These are phyloP conservation scores for Aureobasidium sp. DNA, from an alignment of 2,329 filamentous ascomycete genomes.

Conservation along the genomic window DNA sequence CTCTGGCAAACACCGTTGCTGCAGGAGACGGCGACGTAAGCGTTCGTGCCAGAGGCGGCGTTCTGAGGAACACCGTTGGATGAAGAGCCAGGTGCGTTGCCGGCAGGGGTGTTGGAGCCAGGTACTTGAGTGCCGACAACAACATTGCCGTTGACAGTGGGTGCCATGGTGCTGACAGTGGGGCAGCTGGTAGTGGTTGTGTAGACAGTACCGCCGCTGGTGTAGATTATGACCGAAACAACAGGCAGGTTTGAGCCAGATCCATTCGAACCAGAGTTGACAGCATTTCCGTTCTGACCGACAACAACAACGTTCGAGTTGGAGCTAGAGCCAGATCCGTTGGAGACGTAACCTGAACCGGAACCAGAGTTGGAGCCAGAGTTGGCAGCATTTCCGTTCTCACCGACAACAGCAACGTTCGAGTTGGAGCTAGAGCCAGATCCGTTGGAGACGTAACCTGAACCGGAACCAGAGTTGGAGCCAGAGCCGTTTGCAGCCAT, in stretches of 20 bases:
- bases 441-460: neutral
- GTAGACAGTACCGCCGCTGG: neutral
- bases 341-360: neutral
- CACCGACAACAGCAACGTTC: neutral
- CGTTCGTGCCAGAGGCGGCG: neutral
- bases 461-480: neutral
- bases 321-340: neutral
- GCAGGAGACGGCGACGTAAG: neutral
- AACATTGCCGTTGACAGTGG: neutral
- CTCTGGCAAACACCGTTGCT: neutral
- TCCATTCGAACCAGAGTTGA: neutral
- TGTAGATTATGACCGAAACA: neutral
- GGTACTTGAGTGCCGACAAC: neutral
- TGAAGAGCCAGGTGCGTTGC: neutral
- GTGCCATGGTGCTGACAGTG: neutral
- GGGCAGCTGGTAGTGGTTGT: conserved; percentile 9
- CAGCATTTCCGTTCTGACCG: neutral
- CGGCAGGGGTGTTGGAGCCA: neutral
- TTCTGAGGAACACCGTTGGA: neutral
- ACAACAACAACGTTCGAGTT: neutral
- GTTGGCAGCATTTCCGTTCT: neutral
- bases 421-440: neutral
- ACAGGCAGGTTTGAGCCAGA: neutral
- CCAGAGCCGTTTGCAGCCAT: neutral
- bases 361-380: neutral